Percentiles rank a stretch among this genome's conserved stretches.
Conservation (phyloP, 1,139 yeast genomes). For the Lizanozyma gosingica region DNA sequence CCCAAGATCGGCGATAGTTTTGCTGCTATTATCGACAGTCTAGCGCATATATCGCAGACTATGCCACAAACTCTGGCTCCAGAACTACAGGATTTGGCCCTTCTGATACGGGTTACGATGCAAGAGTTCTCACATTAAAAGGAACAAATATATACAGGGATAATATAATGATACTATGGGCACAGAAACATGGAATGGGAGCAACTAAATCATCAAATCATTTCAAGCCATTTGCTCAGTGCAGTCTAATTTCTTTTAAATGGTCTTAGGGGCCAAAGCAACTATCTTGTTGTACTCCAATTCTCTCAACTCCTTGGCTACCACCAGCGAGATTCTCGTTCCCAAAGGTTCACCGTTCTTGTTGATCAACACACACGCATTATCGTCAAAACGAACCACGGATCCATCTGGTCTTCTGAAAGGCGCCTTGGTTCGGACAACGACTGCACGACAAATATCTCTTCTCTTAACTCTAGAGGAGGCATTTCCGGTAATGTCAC, state of each 20-base stretch:
- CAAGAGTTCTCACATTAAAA: background rate
- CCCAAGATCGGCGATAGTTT: background rate
- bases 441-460: conserved; percentile 91
- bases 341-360: conserved; percentile 91
- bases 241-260: too few relatives aligned
- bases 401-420: conserved; percentile 84
- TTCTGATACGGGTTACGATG: background rate
- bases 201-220: too few relatives aligned
- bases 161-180: too few relatives aligned
- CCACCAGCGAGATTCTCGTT: conserved; percentile 85
- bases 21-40: background rate
- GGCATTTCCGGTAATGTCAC: conserved; percentile 58
- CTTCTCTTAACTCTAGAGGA: conserved; percentile 86
- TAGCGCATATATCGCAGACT: background rate
- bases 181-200: too few relatives aligned
- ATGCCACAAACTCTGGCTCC: background rate
- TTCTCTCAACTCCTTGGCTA: conserved; percentile 84
- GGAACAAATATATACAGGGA: background rate
- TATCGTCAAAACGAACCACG: conserved; percentile 82
- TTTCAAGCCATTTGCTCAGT: background rate
- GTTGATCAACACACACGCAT: conserved; percentile 91
- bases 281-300: conserved; percentile 81
- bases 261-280: conserved; percentile 83
- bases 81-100: background rate
- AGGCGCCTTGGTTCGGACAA: conserved; percentile 87